A percentile compares a stretch with the other conserved stretches of the same genome.
Evolutionary conservation across 2,329 filamentous ascomycete species (phyloP).

Genomic region (Clonostachys sp.): DNA sequence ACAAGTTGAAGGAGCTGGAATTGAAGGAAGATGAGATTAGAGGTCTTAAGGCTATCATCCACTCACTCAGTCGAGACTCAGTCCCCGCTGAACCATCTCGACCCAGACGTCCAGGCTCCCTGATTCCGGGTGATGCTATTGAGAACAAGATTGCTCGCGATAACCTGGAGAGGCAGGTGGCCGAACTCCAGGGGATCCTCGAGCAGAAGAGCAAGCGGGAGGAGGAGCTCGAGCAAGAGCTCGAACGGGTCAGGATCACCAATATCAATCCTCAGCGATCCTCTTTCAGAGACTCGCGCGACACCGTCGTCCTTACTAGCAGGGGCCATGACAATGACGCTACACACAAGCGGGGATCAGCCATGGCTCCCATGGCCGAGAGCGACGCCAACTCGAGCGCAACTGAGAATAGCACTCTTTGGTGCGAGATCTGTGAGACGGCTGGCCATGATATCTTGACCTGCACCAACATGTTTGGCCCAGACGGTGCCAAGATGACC

Average conservation of each 20-base stretch:
- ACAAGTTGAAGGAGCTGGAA: slow-evolving; percentile 68
- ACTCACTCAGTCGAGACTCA: slow-evolving; percentile 81
- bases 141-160: slow-evolving; percentile 38
- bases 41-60: slow-evolving; percentile 95
- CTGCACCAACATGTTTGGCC: slow-evolving; percentile 83
- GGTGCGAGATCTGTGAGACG: slow-evolving; percentile 95
- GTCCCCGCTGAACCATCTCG: slow-evolving; percentile 29
- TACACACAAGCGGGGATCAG: slow-evolving; percentile 42
- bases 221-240: slow-evolving; percentile 80
- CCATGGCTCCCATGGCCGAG: slow-evolving; percentile 65
- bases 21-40: slow-evolving; percentile 97
- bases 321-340: slow-evolving; percentile 41
- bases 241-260: slow-evolving; percentile 59
- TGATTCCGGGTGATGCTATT: slow-evolving; percentile 21
- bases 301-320: slow-evolving; percentile 53
- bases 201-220: slow-evolving; percentile 71
- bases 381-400: slow-evolving; percentile 65
- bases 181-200: slow-evolving; percentile 68
- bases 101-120: slow-evolving; percentile 16
- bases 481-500: slow-evolving; percentile 26
- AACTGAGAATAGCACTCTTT: slow-evolving; percentile 70
- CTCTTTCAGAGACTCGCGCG: slow-evolving; percentile 61
- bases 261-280: slow-evolving; percentile 37
- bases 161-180: slow-evolving; percentile 74
- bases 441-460: slow-evolving; percentile 89